These are phyloP conservation scores for Kazachstania taianensis DNA, from an alignment of 805 yeast species.

Conservation along the genomic window DNA sequence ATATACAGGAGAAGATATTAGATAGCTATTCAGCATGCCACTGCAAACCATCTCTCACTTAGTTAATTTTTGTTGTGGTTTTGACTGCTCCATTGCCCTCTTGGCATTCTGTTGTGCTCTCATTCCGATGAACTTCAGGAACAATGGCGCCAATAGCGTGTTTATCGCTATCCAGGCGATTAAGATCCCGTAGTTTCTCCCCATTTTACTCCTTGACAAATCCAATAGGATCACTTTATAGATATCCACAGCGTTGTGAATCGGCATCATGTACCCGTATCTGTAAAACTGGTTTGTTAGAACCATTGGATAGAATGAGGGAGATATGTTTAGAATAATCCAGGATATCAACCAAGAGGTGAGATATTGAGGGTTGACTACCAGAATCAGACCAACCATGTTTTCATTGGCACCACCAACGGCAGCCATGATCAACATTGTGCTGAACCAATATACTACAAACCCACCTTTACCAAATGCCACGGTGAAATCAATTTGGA, in stretches of 20 bases:
- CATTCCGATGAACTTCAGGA: constrained; percentile 32
- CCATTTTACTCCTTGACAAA: constrained; percentile 46
- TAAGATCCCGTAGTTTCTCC: constrained; percentile 50
- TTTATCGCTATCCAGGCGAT: constrained; percentile 51
- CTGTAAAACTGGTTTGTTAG: constrained; percentile 45
- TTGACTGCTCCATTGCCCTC: too few relatives aligned
- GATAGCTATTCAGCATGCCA: too few relatives aligned
- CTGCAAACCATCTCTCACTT: too few relatives aligned
- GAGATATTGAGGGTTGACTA: constrained; percentile 47
- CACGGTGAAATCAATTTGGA: constrained; percentile 48
- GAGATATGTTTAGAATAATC: constrained; percentile 58
- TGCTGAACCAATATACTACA: constrained; percentile 62
- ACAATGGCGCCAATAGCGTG: constrained; percentile 36
- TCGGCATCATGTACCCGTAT: constrained; percentile 60
- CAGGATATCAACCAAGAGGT: constrained; percentile 67
- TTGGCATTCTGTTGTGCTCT: constrained; percentile 1
- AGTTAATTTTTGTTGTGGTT: too few relatives aligned
- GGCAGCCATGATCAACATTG: constrained; percentile 60
- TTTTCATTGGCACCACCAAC: constrained; percentile 72
- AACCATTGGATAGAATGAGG: constrained; percentile 58
- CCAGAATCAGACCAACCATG: constrained; percentile 40
- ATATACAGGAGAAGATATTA: too few relatives aligned
- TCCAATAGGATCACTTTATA: constrained; percentile 50
- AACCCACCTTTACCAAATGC: constrained; percentile 65
- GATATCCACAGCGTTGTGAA: constrained; percentile 54